Base-by-base conservation (phyloP, 257 asterid genomes). In the Penstemon barbatus region DNA sequence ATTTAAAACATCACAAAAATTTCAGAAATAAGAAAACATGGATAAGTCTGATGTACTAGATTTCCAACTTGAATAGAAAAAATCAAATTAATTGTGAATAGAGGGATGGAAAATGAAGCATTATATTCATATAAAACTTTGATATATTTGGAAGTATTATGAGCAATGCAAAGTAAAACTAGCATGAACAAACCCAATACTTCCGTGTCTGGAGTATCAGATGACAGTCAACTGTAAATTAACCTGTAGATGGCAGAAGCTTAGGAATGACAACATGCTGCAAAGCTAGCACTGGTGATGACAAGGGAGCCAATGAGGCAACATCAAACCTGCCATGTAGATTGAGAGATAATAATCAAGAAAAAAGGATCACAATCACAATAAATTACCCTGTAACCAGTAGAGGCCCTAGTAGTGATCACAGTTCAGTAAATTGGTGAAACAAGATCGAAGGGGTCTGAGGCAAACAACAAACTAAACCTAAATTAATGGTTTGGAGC, bases 251-350 rank as follows among this genome's bases (percentile, higher is more conserved):
- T 56, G 77, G 74, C 51, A 48, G 71, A 74, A 57, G 69, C 75
- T 75, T 76, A 59, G 92, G 89, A 80, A 85, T 78, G 69, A 85
- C 81, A 60, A 85, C 76, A 79, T 90, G 98, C 78, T 80, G 90
- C 81, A 93, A 72, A 63, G 96, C 80, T 71, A 93, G 87, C 66
- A 93, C 95, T 42, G 97, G 98, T 18, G 96, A 81, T 54, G 85
- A 70, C 67, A 83, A 60, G 70, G 89, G 82, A 57, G 85, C 68
- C 68, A 93, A 81, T 25, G 69, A 60, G 79, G 96, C 95, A 78
- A 93, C 87, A 80, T 90, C 97, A 79, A 85, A 86, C 98, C 98
- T 93, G 91, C 85, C 77, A 72, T 61, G 50, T 63, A 43, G 69
- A 51, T 25, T 25, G 57, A 70, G 57, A 64, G 52, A 81, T 60